Base-by-base conservation (phyloP, 2,329 filamentous ascomycete genomes). In the Penicillium italicum region DNA sequence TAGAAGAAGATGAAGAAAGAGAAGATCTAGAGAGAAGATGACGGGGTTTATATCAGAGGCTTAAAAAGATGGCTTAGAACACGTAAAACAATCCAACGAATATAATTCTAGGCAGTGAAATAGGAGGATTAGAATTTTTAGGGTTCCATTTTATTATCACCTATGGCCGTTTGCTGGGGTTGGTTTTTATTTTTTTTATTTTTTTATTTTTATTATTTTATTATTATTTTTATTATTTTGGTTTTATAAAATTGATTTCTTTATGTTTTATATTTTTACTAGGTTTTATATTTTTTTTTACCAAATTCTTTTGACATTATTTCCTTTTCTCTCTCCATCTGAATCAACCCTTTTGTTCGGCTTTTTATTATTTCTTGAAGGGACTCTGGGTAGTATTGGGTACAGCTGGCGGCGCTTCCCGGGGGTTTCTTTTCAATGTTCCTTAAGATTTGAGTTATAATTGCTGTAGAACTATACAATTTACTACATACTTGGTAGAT, bases 11-110 rank as follows among this genome's bases (percentile, higher is more conserved):
- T 18, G 47, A 47, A 56, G 54, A 57, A 53, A 45, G 47, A 45
- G 47, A 52, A 45, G 59, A 38, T 34, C 18, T 50, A 53, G 61
- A 56, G 58, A 58, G 53, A 61, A 53, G 30, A 54, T 50, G 45
- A 44, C 50, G 37, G 42, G 56, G 56, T 63, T 67, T 67, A 66
- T 65, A 66, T 63, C 53, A 65, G 62, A 63, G 59, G 56, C 57
- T 60, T 55, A 59, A 59, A 59, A 62, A 60, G 56, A 60, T 57
- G 59, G 58, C 57, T 61, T 58, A 59, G 53, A 56, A 56, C 58
- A 50, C 41, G 50, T 51, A 31, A 54, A 54, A 50, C 50, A 38
- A n/a, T 11, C 30, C 14, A 38, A 45, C 41, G 36, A 48, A 28
- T 24, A 4, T 11, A 43, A 45, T 45, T 42, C 33, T 8, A 34